phyloP scores from a whole-genome alignment of 108 stramenopile genomes.

The Skeletonema potamos region DNA sequence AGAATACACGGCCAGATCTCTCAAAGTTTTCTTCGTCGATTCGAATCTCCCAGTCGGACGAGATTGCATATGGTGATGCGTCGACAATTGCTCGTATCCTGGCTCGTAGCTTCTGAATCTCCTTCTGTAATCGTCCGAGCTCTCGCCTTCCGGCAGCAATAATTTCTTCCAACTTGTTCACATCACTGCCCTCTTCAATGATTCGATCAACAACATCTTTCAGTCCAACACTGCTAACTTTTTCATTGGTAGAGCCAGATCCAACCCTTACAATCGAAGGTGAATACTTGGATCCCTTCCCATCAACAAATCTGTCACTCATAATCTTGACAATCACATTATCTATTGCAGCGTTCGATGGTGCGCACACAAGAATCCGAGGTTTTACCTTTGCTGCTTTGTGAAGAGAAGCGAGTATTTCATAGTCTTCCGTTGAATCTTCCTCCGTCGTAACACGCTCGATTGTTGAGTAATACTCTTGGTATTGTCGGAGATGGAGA shows the following conservation, averaged over 20 bases:
- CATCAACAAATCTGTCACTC: constrained; percentile 63
- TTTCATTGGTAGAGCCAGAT: constrained; percentile 26
- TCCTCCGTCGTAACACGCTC: constrained; percentile 42
- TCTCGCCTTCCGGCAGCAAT: constrained; percentile 29
- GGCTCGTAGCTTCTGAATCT: constrained; percentile 43
- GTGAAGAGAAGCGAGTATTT: constrained; percentile 43
- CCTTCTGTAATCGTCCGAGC: constrained; percentile 31
- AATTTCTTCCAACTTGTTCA: constrained; percentile 26
- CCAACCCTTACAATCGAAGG: constrained; percentile 78
- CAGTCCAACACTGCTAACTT: constrained; percentile 32
- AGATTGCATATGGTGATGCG: constrained; percentile 47
- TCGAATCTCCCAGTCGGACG: constrained; percentile 63
- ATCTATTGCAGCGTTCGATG: constrained; percentile 91
- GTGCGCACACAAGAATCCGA: constrained; percentile 80
- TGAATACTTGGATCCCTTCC: constrained; percentile 62
- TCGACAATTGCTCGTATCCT: constrained; percentile 51
- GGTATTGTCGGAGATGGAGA: constrained; percentile 59
- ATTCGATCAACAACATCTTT: constrained; percentile 34
- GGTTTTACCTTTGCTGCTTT: constrained; percentile 51
- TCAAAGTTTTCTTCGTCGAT: constrained; percentile 49
- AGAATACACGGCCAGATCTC: constrained; percentile 30
- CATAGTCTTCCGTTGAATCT: constrained; percentile 26
- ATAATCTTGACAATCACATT: constrained; percentile 83
- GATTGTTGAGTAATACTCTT: constrained; percentile 46
- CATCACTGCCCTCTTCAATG: constrained; percentile 31